Percentiles rank a stretch among this genome's conserved stretches.
Evolutionary conservation across 2,329 filamentous ascomycete genomes (phyloP).

Genomic region (Colletotrichum endophyticum): DNA sequence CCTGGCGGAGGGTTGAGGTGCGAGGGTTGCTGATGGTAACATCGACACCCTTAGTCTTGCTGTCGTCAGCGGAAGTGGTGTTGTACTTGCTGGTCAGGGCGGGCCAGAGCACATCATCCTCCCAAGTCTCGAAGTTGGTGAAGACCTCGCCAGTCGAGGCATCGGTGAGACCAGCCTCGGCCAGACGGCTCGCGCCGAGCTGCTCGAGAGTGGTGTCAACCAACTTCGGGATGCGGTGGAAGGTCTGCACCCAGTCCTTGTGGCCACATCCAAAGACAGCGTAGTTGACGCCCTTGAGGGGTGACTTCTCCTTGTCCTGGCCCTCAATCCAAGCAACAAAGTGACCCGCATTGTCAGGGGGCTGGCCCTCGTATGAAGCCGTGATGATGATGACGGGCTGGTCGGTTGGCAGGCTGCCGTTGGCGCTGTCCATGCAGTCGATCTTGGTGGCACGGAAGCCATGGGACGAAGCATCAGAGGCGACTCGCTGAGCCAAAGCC

Average conservation of each 20-base stretch:
- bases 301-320: constrained; percentile 42
- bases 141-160: constrained; percentile 71
- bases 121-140: constrained; percentile 70
- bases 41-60: constrained; percentile 33
- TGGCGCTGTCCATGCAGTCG: constrained; percentile 61
- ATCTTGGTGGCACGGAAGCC: constrained; percentile 59
- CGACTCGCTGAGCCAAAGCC: constrained; percentile 64
- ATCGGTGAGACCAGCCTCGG: constrained; percentile 60
- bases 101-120: constrained; percentile 60
- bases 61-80: constrained; percentile 37
- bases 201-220: constrained; percentile 58
- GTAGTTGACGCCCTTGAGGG: constrained; percentile 60
- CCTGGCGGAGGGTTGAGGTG: constrained; percentile 61
- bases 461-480: constrained; percentile 56
- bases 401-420: constrained; percentile 58
- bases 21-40: constrained; percentile 60
- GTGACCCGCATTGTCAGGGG: constrained; percentile 70
- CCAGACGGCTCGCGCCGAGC: constrained; percentile 39
- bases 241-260: constrained; percentile 64
- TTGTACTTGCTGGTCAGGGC: constrained; percentile 53
- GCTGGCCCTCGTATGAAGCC: constrained; percentile 73
- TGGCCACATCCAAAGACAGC: constrained; percentile 70
- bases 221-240: constrained; percentile 69
- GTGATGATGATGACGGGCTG: constrained; percentile 68
- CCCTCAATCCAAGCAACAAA: constrained; percentile 69